A percentile compares a stretch with the other conserved stretches of the same genome.
Conservation (phyloP, 1,284 basidiomycete genomes). For the Tilletiaria anomala region DNA sequence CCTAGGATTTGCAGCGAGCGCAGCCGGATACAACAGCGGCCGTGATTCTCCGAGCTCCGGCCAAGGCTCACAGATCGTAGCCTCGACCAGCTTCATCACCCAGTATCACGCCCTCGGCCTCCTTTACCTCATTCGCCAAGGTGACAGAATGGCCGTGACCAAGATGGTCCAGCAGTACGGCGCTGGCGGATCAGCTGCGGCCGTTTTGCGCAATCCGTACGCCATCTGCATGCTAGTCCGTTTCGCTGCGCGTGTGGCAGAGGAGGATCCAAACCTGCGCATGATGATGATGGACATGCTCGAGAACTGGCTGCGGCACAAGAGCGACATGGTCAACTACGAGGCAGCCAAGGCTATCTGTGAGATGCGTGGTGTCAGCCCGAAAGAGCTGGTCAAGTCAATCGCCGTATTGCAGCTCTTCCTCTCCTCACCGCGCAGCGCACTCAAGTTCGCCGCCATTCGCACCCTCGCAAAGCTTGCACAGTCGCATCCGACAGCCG, state of each 20-base stretch:
- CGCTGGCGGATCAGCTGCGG: conserved; percentile 51
- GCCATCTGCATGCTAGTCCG: conserved; percentile 98
- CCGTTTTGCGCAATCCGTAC: conserved; percentile 83
- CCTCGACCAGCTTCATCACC: conserved; percentile 55
- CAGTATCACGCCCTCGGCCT: conserved; percentile 96
- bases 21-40: conserved; percentile 52
- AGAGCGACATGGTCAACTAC: conserved; percentile 99
- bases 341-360: conserved; percentile 95
- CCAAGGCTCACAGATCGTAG: conserved; percentile 56
- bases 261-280: conserved; percentile 61
- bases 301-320: conserved; percentile 90
- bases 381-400: conserved; percentile 65
- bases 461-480: conserved; percentile 68
- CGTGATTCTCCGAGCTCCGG: conserved; percentile 33
- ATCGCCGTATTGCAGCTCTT: conserved; percentile 46
- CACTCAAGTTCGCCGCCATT: conserved; percentile 93
- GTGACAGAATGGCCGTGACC: conserved; percentile 95
- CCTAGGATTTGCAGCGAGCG: conserved; percentile 48
- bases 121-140: conserved; percentile 84
- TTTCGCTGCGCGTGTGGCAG: conserved; percentile 92
- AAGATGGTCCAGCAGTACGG: conserved; percentile 89
- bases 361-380: conserved; percentile 72
- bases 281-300: conserved; percentile 69
- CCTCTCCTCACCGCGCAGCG: conserved; percentile 40
- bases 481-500: conserved; percentile 68